Evolutionary conservation across 2,329 filamentous ascomycete genomes (phyloP).

Genomic region (Aspergillus uvarum): DNA sequence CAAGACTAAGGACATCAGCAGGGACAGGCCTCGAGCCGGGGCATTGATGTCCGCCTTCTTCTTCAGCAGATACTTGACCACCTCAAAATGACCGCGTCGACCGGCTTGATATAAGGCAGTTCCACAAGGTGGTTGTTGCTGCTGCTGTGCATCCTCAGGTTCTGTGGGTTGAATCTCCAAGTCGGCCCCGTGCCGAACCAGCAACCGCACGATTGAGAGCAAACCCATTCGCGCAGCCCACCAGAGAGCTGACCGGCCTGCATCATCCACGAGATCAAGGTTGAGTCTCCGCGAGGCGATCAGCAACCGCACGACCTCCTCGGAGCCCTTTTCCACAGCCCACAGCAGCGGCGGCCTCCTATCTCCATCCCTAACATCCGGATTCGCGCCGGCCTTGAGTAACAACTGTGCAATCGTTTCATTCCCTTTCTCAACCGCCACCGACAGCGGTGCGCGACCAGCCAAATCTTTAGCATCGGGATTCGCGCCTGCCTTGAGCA

Average conservation of each 20-base stretch:
- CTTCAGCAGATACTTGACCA: slow-evolving; percentile 29
- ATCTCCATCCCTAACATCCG: slow-evolving; percentile 7
- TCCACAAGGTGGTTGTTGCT: slow-evolving; percentile 8
- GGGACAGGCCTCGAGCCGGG: slow-evolving; percentile 19
- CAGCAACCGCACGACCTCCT: slow-evolving; percentile 26
- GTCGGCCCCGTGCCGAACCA: slow-evolving; percentile 21
- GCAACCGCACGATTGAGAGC: slow-evolving; percentile 19
- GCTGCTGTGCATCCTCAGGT: slow-evolving; percentile 1
- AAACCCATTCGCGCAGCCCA: slow-evolving; percentile 25
- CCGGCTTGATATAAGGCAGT: slow-evolving; percentile 27
- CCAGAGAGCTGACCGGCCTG: slow-evolving; percentile 22
- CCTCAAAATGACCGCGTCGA: slow-evolving; percentile 21
- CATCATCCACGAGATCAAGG: slow-evolving; percentile 21
- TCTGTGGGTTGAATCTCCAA: slow-evolving; percentile 15
- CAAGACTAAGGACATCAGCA: slow-evolving; percentile 20
- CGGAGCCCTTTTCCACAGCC: slow-evolving; percentile 22
- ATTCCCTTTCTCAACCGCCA: slow-evolving; percentile 19
- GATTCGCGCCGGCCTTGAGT: slow-evolving; percentile 17
- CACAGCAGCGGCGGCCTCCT: slow-evolving; percentile 17
- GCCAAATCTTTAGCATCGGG: slow-evolving; percentile 15
- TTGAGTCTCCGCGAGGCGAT: slow-evolving; percentile 22
- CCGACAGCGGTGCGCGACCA: slow-evolving; percentile 16
- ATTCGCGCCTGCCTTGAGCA: slow-evolving; percentile 18
- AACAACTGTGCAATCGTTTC: slow-evolving; percentile 19
- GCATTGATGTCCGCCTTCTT: slow-evolving; percentile 25